phyloP scores from a whole-genome alignment of 2,329 filamentous ascomycete genomes.

The Sphaerulina musiva region DNA sequence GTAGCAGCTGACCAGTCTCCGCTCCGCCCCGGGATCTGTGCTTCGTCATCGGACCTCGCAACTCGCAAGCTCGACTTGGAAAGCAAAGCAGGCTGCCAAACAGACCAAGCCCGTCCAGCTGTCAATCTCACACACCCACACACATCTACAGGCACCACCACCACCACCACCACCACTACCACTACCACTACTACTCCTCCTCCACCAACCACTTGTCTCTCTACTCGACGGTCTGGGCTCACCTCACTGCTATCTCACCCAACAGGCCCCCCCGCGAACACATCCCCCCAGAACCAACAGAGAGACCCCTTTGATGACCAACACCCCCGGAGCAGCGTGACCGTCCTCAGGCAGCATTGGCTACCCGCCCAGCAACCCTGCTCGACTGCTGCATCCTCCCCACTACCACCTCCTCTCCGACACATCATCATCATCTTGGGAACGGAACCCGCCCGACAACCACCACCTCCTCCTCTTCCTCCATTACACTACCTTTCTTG shows the following conservation, averaged over 20 bases:
- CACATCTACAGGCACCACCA: background rate
- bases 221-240: slow-evolving; percentile 1
- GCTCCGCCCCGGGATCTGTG: slow-evolving; percentile 15
- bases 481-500: slow-evolving; percentile 8
- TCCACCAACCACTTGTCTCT: background rate
- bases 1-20: slow-evolving; percentile 16
- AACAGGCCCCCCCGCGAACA: background rate
- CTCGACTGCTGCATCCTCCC: background rate
- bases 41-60: slow-evolving; percentile 15
- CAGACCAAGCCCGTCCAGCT: background rate
- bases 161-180: background rate
- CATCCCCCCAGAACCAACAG: background rate
- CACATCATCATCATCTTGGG: slow-evolving; percentile 3
- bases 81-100: background rate
- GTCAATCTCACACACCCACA: slow-evolving; percentile 3
- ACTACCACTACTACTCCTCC: background rate
- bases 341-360: slow-evolving; percentile 19
- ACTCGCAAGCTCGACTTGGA: slow-evolving; percentile 9
- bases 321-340: slow-evolving; percentile 12
- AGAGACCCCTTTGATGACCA: slow-evolving; percentile 15
- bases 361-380: slow-evolving; percentile 1
- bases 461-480: background rate
- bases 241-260: background rate
- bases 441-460: slow-evolving; percentile 5
- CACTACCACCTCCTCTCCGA: slow-evolving; percentile 8